phyloP scores from a whole-genome alignment of 768 basidiomycete species.

The Agrocybe praecox region DNA sequence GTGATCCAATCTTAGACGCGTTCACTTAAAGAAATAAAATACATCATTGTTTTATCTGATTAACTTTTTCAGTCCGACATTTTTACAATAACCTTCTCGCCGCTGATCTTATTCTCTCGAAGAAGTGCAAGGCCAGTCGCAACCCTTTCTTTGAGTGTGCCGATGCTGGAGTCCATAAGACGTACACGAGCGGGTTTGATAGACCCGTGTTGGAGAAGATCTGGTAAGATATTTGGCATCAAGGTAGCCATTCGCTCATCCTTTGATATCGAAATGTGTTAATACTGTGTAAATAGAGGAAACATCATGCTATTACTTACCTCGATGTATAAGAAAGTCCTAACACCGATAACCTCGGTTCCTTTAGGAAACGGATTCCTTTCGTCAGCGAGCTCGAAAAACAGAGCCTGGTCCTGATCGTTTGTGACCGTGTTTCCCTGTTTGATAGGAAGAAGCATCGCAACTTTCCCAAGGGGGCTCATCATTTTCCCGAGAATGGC shows the following conservation, averaged over 20 bases:
- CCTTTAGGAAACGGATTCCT: slow-evolving; percentile 38
- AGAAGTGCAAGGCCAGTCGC: neutral
- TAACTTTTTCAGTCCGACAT: neutral
- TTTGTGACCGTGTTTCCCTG: slow-evolving; percentile 38
- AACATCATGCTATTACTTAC: neutral
- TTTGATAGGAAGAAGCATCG: slow-evolving; percentile 50
- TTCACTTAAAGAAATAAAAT: neutral
- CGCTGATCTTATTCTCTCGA: neutral
- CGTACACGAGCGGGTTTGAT: neutral
- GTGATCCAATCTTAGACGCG: neutral
- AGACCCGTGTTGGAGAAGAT: neutral
- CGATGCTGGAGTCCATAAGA: neutral
- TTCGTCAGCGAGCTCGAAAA: slow-evolving; percentile 32
- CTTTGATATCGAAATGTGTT: neutral
- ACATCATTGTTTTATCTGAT: neutral
- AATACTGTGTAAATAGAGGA: neutral
- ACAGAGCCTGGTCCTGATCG: slow-evolving; percentile 28
- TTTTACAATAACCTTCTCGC: neutral
- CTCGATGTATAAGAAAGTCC: neutral
- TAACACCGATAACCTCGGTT: slow-evolving; percentile 20
- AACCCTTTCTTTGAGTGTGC: slow-evolving; percentile 2
- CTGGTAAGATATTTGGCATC: neutral
- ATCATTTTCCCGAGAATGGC: slow-evolving; percentile 37
- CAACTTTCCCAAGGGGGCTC: slow-evolving; percentile 38
- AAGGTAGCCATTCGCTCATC: neutral